These are phyloP conservation scores for Wickerhamomyces sp. DNA, from an alignment of 1,139 yeast species.

Conservation along the genomic window DNA sequence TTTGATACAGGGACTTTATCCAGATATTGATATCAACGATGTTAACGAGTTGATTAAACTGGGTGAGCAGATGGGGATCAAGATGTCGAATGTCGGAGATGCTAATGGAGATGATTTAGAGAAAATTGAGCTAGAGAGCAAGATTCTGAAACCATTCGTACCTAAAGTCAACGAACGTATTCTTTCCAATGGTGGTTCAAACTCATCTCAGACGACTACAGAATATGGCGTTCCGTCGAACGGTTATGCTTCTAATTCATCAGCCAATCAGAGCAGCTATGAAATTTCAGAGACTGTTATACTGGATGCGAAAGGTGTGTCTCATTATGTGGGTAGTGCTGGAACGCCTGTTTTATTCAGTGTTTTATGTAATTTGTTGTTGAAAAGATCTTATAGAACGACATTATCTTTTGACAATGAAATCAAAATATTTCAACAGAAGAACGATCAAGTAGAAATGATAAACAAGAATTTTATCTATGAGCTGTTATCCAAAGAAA, in stretches of 20 bases:
- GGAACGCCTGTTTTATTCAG: slow-evolving; percentile 38
- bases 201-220: not conserved
- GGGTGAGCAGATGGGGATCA: slow-evolving; percentile 31
- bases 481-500: slow-evolving; percentile 10
- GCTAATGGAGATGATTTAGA: slow-evolving; percentile 7
- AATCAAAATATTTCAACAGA: slow-evolving; percentile 17
- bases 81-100: slow-evolving; percentile 30
- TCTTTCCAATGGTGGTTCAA: not conserved
- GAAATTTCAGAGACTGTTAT: slow-evolving; percentile 29
- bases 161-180: slow-evolving; percentile 8
- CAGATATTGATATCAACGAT: slow-evolving; percentile 37
- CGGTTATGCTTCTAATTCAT: not conserved
- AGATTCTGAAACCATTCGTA: slow-evolving; percentile 19
- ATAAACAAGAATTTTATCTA: slow-evolving; percentile 12
- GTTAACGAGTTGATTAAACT: slow-evolving; percentile 33
- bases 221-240: not conserved
- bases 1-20: slow-evolving; percentile 35
- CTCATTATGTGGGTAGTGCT: slow-evolving; percentile 38
- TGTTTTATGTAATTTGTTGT: slow-evolving; percentile 35
- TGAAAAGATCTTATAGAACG: slow-evolving; percentile 30
- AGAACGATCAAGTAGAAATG: slow-evolving; percentile 9
- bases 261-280: not conserved
- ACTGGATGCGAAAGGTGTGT: slow-evolving; percentile 37
- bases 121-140: slow-evolving; percentile 18
- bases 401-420: slow-evolving; percentile 23